These are phyloP conservation scores for Trichothecium roseum DNA, from an alignment of 2,329 filamentous ascomycete genomes.

Conservation along the genomic window DNA sequence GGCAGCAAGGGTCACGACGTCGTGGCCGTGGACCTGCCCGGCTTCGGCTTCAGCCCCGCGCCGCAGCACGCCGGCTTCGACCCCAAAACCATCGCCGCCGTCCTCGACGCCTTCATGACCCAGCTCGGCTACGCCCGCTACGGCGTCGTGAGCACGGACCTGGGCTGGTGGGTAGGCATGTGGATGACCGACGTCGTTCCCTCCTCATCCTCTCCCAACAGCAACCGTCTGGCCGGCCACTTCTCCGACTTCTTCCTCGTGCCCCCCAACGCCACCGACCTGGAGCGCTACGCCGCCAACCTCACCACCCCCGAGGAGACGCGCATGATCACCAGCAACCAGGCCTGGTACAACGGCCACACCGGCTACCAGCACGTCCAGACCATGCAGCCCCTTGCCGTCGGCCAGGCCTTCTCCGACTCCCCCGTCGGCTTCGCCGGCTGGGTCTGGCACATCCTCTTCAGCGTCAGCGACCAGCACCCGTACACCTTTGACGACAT, in stretches of 20 bases:
- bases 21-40: slow-evolving; percentile 3
- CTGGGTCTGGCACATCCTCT: slow-evolving; percentile 2
- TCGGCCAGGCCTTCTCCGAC: slow-evolving; percentile 3
- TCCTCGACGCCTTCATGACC: background rate
- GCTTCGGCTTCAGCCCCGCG: slow-evolving; percentile 6
- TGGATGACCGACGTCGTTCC: slow-evolving; percentile 1
- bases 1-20: slow-evolving; percentile 1
- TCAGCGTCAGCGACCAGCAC: slow-evolving; percentile 2
- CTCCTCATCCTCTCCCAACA: background rate
- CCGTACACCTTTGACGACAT: slow-evolving; percentile 2
- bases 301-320: slow-evolving; percentile 3
- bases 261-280: background rate
- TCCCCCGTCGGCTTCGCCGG: slow-evolving; percentile 2
- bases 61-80: background rate
- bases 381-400: slow-evolving; percentile 1
- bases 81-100: background rate
- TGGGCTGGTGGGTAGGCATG: slow-evolving; percentile 2
- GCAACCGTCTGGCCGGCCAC: slow-evolving; percentile 15
- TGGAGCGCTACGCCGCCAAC: slow-evolving; percentile 1
- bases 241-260: slow-evolving; percentile 16
- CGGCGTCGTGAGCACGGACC: slow-evolving; percentile 3
- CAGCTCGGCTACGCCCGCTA: slow-evolving; percentile 4
- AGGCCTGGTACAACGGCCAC: background rate
- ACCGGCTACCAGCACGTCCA: slow-evolving; percentile 1
- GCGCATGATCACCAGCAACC: background rate